Conservation (phyloP, 106 monocot species). For the Posidonia australis region DNA sequence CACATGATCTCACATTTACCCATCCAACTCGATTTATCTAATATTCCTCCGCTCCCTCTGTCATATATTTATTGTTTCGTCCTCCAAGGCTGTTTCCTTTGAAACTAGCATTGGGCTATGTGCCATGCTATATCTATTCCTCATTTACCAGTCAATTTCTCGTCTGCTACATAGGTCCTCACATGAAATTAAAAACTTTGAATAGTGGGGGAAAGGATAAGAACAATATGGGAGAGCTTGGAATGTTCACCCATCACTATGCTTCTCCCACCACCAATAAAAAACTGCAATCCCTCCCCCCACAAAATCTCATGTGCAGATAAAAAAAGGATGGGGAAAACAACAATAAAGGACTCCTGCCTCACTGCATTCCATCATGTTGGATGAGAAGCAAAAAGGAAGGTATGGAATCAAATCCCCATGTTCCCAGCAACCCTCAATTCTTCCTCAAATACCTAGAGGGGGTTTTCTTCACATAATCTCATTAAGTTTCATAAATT, state of each 20-base stretch:
- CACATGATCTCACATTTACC: conserved; percentile 4
- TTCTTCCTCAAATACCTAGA: not conserved
- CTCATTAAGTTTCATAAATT: not conserved
- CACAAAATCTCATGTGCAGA: conserved; percentile 6
- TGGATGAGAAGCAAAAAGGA: not conserved
- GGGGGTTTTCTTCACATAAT: not conserved
- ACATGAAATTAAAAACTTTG: not conserved
- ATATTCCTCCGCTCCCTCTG: not conserved
- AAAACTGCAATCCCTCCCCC: not conserved
- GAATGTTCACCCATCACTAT: conserved; percentile 4
- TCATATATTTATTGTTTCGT: not conserved
- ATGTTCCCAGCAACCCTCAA: not conserved
- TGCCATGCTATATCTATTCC: not conserved
- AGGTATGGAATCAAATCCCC: not conserved
- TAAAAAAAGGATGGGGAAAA: conserved; percentile 1
- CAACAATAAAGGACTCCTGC: not conserved
- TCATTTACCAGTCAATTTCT: conserved; percentile 3
- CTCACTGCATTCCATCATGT: not conserved
- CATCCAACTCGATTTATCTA: not conserved
- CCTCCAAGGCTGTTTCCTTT: conserved; percentile 2
- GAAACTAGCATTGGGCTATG: conserved; percentile 9
- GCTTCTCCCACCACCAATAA: not conserved
- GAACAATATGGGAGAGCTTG: not conserved
- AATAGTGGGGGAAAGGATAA: not conserved
- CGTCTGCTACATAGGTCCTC: conserved; percentile 5